phyloP scores from a whole-genome alignment of 371 early-diverging fungal genomes.

The Sporodiniella umbellata region DNA sequence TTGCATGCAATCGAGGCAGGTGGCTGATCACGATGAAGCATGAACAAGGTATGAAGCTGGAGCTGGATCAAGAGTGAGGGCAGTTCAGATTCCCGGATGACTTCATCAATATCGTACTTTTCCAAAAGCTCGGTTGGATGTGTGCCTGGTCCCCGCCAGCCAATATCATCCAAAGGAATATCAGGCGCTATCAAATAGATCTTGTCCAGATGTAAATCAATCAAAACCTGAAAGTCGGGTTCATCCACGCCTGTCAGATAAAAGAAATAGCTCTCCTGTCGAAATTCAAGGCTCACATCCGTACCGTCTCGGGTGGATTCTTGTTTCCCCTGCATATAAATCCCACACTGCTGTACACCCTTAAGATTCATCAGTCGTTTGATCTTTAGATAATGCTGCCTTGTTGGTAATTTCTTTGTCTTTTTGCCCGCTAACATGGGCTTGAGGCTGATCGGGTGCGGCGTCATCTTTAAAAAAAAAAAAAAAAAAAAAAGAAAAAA shows the following conservation, averaged over 20 bases:
- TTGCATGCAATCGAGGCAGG: too few relatives aligned
- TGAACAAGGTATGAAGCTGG: slow-evolving; percentile 22
- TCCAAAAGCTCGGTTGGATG: slow-evolving; percentile 21
- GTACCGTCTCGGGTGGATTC: slow-evolving; percentile 39
- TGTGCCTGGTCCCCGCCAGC: slow-evolving; percentile 48
- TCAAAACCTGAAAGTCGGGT: slow-evolving; percentile 43
- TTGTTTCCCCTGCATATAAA: slow-evolving; percentile 31
- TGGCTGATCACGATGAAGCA: too few relatives aligned
- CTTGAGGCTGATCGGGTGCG: slow-evolving; percentile 14
- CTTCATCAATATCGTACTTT: slow-evolving; percentile 42
- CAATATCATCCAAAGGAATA: slow-evolving; percentile 31
- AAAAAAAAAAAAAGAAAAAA: slow-evolving; percentile 8
- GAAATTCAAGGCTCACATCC: slow-evolving; percentile 44
- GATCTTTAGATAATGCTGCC: slow-evolving; percentile 28
- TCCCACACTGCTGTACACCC: slow-evolving; percentile 2
- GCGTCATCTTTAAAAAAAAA: slow-evolving; percentile 19
- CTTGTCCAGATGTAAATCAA: slow-evolving; percentile 28
- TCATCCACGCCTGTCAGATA: slow-evolving; percentile 54
- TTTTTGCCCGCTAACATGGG: background rate
- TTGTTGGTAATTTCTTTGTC: slow-evolving; percentile 16
- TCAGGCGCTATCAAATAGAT: slow-evolving; percentile 44
- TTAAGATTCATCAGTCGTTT: slow-evolving; percentile 13
- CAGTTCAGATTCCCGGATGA: slow-evolving; percentile 34
- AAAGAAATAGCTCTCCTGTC: slow-evolving; percentile 55
- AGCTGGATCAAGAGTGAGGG: slow-evolving; percentile 20